Evolutionary conservation across 371 early-diverging fungal genomes (phyloP).

Genomic region (Batrachochytrium dendrobatidis): DNA sequence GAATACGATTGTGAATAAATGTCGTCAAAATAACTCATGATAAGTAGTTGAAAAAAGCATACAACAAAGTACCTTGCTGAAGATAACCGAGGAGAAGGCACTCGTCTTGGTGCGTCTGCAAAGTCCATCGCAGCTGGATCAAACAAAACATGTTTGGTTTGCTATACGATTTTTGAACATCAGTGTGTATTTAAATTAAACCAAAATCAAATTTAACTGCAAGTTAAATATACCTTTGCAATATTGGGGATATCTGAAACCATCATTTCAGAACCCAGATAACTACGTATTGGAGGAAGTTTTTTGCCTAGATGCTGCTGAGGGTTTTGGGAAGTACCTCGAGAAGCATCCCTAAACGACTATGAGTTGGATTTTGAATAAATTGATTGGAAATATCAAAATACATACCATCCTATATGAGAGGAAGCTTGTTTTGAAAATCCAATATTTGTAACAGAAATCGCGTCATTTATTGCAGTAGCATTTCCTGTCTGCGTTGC

Average conservation of each 20-base stretch:
- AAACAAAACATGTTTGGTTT: neutral
- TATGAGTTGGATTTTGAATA: neutral
- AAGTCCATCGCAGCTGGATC: neutral
- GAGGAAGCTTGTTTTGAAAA: neutral
- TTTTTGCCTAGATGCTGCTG: constrained; percentile 5
- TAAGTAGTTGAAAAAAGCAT: neutral
- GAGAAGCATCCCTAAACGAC: neutral
- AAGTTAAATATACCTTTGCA: neutral
- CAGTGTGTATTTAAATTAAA: too few species aligned
- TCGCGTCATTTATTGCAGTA: constrained; percentile 1
- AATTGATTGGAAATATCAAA: neutral
- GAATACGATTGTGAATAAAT: neutral
- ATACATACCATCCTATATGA: constrained; percentile 1
- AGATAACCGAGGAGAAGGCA: neutral
- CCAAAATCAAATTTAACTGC: neutral
- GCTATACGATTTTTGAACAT: neutral
- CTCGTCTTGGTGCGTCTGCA: neutral
- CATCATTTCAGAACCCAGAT: neutral
- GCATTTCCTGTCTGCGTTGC: neutral
- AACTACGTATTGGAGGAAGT: constrained; percentile 2
- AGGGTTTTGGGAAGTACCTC: neutral
- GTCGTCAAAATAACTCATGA: neutral
- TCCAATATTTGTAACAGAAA: constrained; percentile 1
- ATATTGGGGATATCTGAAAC: neutral
- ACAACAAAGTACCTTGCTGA: neutral